Base-by-base conservation (phyloP, 2,329 filamentous ascomycete genomes). In the Phaeosphaeria sp. region DNA sequence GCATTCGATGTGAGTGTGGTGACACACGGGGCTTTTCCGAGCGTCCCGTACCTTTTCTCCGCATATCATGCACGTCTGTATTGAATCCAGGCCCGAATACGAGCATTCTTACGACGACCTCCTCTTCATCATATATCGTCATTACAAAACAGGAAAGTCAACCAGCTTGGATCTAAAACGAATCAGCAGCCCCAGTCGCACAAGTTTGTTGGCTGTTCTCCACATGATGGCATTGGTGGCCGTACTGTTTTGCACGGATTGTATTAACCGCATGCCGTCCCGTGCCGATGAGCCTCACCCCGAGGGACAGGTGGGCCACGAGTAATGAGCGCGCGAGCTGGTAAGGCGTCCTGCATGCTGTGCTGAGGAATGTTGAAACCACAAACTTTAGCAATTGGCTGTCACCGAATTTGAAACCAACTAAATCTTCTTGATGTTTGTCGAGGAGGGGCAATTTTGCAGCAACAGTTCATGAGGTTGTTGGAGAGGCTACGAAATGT, bases 1-100 rank as follows among this genome's bases (percentile, higher is more conserved):
- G 15, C 17, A 39, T 17, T 15, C 13, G 36, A 11, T 39, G 17
- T 39, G 30, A 36, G 36, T 39, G 36, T 39, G 36, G 15, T 39
- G 17, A 39, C 36, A 39, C 36, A n/a, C 36, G 36, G 36, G 15
- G 17, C 36, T 39, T n/a, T 39, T n/a, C 49, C 39, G n/a, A 22
- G 40, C 49, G 39, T 20, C 33, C 39, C 49, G 39, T 44, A 51
- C 49, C 39, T 45, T 42, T 51, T 44, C 24, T 22, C 49, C 49
- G 24, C 24, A 51, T 30, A 9, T 30, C 46, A 33, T 49, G 46
- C 25, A 27, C 27, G 25, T 30, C 3, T 49, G 27, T 49, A 49
- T 49, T 49, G 46, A 49, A 3, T 33, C n/a, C 24, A 18, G 24
- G 15, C 30, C n/a, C 25, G n/a, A 33, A 48, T 33, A 39, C 46